Evolutionary conservation across 2,329 filamentous ascomycete genomes (phyloP), one percentile per base, ranked within the genome.

Genomic region (Bipolaris zeicola): DNA sequence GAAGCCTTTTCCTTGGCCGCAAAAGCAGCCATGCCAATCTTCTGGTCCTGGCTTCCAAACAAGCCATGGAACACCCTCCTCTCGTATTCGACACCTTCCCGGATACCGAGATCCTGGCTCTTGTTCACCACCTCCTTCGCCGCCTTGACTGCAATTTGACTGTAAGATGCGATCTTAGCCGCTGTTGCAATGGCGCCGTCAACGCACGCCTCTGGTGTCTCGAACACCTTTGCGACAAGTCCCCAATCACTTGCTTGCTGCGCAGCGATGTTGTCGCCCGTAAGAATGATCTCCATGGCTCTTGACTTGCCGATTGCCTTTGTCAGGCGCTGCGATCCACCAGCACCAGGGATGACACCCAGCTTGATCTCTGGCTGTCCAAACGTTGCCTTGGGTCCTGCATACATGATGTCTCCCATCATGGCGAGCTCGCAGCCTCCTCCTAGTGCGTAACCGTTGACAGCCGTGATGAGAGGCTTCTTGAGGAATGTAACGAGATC

Each of bases 51-150:
- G 75, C 90, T 96, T 20, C 94, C 95, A 80, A 99, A 99, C 70
- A 97, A 73, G 24, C 88, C 85, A 78, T 99, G 95, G 82, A 99
- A 99, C 33, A 98, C 84, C 50, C 93, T 86, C 73, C 95, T 85
- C 84, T 99, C 95, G 78, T 87, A 98, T 80, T 99, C 95, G 1
- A 99, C 90, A 13, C 95, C 95, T 71, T 98, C 95, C 66, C 90
- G 82, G 57, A 99, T 80, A 3, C 89, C 83, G 66, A 96, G 79
- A 69, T 99, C 95, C 82, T 98, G 93, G 77, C 92, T 96, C 87
- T 97, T 98, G 77, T 98, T 96, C 53, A 99, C 94, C n/a, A 95
- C 94, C 82, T 99, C 95, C 83, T 99, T 99, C 55, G 86, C 89
- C 10, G 90, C 95, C 79, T 92, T 87, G 56, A 96, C 87, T 1